A percentile compares a stretch with the other conserved stretches of the same genome.
phyloP scores from a whole-genome alignment of 129 eudicot genomes.

The Artemisia annua region DNA sequence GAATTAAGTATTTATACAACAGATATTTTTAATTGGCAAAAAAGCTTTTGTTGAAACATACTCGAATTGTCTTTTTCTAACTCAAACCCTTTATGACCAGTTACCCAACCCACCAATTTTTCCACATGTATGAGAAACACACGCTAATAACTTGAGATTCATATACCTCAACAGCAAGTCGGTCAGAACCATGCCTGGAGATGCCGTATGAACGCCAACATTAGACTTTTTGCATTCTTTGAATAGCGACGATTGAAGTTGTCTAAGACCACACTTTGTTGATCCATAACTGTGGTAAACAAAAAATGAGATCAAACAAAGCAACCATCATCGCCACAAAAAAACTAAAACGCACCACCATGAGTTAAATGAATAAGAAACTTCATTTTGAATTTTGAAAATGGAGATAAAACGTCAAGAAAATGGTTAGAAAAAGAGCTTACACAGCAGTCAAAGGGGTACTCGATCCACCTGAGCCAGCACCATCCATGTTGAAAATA shows the following conservation, averaged over 20 bases:
- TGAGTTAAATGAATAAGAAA: slow-evolving; percentile 3
- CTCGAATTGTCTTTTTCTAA: background rate
- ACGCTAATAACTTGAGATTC: background rate
- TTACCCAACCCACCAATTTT: background rate
- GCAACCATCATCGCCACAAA: slow-evolving; percentile 12
- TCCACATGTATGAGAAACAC: slow-evolving; percentile 10
- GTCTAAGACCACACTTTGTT: slow-evolving; percentile 94
- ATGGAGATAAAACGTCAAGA: background rate
- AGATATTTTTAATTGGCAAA: too few species aligned
- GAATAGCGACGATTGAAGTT: slow-evolving; percentile 82
- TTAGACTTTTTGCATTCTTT: slow-evolving; percentile 65
- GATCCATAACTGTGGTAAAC: slow-evolving; percentile 68
- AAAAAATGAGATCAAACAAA: background rate
- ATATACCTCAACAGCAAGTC: slow-evolving; percentile 71
- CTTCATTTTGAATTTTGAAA: background rate
- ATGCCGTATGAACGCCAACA: slow-evolving; percentile 83
- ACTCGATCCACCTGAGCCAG: slow-evolving; percentile 93
- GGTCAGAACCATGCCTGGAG: slow-evolving; percentile 94
- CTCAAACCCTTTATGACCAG: background rate
- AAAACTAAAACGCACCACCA: background rate
- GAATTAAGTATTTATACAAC: too few species aligned
- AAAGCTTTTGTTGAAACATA: too few species aligned
- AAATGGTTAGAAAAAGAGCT: slow-evolving; percentile 13
- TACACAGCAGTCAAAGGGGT: slow-evolving; percentile 95
- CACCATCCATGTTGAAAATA: slow-evolving; percentile 90